phyloP scores from a whole-genome alignment of 345 rosid genomes.

The Cardamine occulta region DNA sequence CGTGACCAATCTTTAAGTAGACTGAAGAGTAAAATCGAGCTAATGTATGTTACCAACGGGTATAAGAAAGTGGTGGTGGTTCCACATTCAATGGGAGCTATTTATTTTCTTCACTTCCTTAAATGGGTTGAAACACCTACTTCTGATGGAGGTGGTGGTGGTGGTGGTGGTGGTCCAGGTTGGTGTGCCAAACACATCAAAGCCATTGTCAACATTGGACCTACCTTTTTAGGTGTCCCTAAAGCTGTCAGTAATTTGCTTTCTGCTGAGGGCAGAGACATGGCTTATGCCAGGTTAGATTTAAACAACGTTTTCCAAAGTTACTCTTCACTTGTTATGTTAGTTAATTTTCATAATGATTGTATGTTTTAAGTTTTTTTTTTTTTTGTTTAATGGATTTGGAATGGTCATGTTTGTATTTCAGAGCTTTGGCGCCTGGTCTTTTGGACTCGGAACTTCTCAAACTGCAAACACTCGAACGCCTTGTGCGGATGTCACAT shows the following conservation, averaged over 20 bases:
- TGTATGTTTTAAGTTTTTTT: neutral
- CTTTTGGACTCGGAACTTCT: slow-evolving; percentile 57
- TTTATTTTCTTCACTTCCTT: slow-evolving; percentile 82
- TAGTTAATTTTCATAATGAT: neutral
- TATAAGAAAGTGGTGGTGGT: slow-evolving; percentile 75
- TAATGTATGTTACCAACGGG: slow-evolving; percentile 62
- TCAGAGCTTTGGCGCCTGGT: slow-evolving; percentile 62
- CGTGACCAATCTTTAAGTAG: slow-evolving; percentile 75
- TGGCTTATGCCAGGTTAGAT: slow-evolving; percentile 57
- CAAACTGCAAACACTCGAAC: slow-evolving; percentile 63
- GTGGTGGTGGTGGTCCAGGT: slow-evolving; percentile 66
- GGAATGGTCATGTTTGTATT: slow-evolving; percentile 9
- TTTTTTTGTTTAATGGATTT: neutral
- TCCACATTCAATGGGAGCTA: slow-evolving; percentile 82
- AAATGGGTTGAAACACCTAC: slow-evolving; percentile 80
- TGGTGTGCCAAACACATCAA: slow-evolving; percentile 78
- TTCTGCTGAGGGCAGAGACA: slow-evolving; percentile 64
- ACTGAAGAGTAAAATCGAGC: slow-evolving; percentile 78
- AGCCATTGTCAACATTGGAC: slow-evolving; percentile 69
- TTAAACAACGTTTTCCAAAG: neutral
- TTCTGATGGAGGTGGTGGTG: slow-evolving; percentile 67
- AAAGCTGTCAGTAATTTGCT: slow-evolving; percentile 61
- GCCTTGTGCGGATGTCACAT: slow-evolving; percentile 60
- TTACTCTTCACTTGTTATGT: neutral
- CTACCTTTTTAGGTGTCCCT: slow-evolving; percentile 71